Conservation (phyloP, 805 yeast genomes). For the Cyberlindnera misumaiensis region DNA sequence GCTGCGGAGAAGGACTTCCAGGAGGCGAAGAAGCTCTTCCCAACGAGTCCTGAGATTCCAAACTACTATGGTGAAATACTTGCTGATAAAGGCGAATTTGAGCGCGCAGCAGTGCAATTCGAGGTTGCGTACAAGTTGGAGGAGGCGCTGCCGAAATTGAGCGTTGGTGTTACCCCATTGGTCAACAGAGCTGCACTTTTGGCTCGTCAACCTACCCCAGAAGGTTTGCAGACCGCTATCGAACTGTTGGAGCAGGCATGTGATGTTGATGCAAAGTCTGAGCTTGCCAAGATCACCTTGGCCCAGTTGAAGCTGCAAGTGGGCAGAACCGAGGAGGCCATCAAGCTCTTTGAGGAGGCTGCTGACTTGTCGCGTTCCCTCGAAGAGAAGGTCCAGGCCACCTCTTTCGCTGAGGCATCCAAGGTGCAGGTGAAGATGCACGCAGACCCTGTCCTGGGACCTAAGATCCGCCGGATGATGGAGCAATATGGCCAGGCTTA, state of each 20-base stretch:
- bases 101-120: slow-evolving; percentile 73
- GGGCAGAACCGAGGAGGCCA: slow-evolving; percentile 77
- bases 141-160: slow-evolving; percentile 55
- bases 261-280: slow-evolving; percentile 80
- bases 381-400: slow-evolving; percentile 85
- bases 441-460: slow-evolving; percentile 57
- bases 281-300: slow-evolving; percentile 81
- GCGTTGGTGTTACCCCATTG: slow-evolving; percentile 84
- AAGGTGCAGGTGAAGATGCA: slow-evolving; percentile 78
- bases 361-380: slow-evolving; percentile 75
- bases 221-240: slow-evolving; percentile 49
- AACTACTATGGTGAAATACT: slow-evolving; percentile 93
- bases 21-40: slow-evolving; percentile 67
- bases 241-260: slow-evolving; percentile 67
- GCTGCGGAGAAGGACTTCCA: slow-evolving; percentile 61
- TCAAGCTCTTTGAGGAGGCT: slow-evolving; percentile 73
- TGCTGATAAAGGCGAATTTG: slow-evolving; percentile 69
- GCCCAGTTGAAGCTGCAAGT: slow-evolving; percentile 87
- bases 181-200: slow-evolving; percentile 79
- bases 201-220: slow-evolving; percentile 42
- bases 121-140: slow-evolving; percentile 83
- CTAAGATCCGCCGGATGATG: slow-evolving; percentile 57
- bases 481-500: slow-evolving; percentile 27
- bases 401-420: slow-evolving; percentile 88
- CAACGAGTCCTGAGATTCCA: slow-evolving; percentile 86